A percentile compares a stretch with the other conserved stretches of the same genome.
These are phyloP conservation scores for Modicella reniformis DNA, from an alignment of 371 early-diverging fungal species.

Conservation along the genomic window DNA sequence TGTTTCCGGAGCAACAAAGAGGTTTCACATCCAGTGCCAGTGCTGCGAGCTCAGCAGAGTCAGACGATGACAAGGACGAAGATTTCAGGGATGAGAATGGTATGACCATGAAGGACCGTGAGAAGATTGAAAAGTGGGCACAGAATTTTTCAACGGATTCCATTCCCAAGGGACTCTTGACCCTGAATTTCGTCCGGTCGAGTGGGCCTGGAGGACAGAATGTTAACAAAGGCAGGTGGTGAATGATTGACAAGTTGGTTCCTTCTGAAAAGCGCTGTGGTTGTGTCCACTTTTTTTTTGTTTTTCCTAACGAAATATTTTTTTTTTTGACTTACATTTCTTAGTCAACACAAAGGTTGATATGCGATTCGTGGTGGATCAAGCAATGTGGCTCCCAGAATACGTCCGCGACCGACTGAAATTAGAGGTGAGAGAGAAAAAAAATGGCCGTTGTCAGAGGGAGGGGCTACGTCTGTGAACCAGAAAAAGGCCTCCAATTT, in stretches of 20 bases:
- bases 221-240: slow-evolving; percentile 93
- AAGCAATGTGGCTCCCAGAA: slow-evolving; percentile 83
- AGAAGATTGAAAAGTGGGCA: slow-evolving; percentile 51
- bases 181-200: slow-evolving; percentile 63
- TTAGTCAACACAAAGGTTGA: slow-evolving; percentile 90
- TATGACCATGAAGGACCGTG: slow-evolving; percentile 49
- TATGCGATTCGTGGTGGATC: slow-evolving; percentile 72
- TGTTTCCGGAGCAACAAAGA: slow-evolving; percentile 4
- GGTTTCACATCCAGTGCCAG: slow-evolving; percentile 24
- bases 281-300: not conserved
- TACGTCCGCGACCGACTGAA: slow-evolving; percentile 67
- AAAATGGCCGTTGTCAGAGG: no score
- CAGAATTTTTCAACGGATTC: slow-evolving; percentile 41
- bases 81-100: slow-evolving; percentile 48
- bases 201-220: slow-evolving; percentile 93
- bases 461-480: no score
- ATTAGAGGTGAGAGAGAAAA: slow-evolving; percentile 44
- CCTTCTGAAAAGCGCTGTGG: not conserved
- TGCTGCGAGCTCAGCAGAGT: slow-evolving; percentile 1
- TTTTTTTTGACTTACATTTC: no score
- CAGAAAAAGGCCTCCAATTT: no score
- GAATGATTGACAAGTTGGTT: no score
- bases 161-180: slow-evolving; percentile 53
- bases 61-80: slow-evolving; percentile 20
- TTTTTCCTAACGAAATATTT: not conserved